Percentiles rank a stretch among this genome's conserved stretches.
Conservation (phyloP, 1,139 yeast genomes). For the Yamadazyma siamensis region DNA sequence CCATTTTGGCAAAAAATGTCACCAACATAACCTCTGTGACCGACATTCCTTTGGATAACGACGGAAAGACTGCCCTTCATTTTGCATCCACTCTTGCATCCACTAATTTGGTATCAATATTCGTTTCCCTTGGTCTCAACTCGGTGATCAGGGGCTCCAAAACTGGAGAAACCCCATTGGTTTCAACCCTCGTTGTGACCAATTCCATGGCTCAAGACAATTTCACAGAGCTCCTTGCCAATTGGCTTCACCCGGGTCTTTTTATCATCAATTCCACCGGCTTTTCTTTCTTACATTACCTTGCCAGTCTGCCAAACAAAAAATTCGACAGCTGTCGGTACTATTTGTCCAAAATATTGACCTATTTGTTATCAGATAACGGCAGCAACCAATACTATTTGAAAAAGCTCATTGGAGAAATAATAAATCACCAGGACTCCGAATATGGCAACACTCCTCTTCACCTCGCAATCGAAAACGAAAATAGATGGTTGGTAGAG, state of each 20-base stretch:
- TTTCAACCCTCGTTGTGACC: slow-evolving; percentile 41
- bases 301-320: slow-evolving; percentile 25
- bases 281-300: slow-evolving; percentile 37
- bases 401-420: slow-evolving; percentile 58
- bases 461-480: slow-evolving; percentile 87
- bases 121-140: slow-evolving; percentile 33
- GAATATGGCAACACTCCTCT: slow-evolving; percentile 81
- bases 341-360: slow-evolving; percentile 72
- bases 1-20: slow-evolving; percentile 15
- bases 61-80: slow-evolving; percentile 46
- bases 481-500: slow-evolving; percentile 76
- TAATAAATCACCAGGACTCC: slow-evolving; percentile 74
- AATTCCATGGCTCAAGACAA: slow-evolving; percentile 47
- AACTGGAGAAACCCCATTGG: slow-evolving; percentile 40
- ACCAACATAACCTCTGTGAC: slow-evolving; percentile 12
- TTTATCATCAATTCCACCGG: slow-evolving; percentile 35
- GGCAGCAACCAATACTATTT: slow-evolving; percentile 43
- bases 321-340: slow-evolving; percentile 48
- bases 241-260: slow-evolving; percentile 38
- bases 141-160: slow-evolving; percentile 42
- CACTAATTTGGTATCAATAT: slow-evolving; percentile 31
- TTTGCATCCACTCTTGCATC: slow-evolving; percentile 46
- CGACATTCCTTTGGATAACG: slow-evolving; percentile 40
- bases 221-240: slow-evolving; percentile 28
- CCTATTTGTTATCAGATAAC: slow-evolving; percentile 60